These are phyloP conservation scores for Fusarium heterosporum DNA, from an alignment of 2,329 filamentous ascomycete genomes.

Conservation along the genomic window DNA sequence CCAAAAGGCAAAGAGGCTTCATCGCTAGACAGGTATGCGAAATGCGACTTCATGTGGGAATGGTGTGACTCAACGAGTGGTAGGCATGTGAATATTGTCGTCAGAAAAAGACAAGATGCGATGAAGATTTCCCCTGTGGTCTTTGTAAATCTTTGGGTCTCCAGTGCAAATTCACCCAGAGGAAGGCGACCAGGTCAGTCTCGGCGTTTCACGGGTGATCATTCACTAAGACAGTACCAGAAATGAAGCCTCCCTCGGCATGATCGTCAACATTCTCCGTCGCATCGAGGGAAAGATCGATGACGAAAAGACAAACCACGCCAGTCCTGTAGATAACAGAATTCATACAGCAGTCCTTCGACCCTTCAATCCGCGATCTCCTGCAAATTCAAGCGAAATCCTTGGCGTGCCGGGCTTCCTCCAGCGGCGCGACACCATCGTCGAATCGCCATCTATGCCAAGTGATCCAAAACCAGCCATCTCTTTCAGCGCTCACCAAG, in stretches of 20 bases:
- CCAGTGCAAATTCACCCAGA: constrained; percentile 23
- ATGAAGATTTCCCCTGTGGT: constrained; percentile 36
- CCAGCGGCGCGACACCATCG: constrained; percentile 8
- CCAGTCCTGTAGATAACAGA: not conserved
- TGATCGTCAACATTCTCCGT: constrained; percentile 40
- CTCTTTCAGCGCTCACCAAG: constrained; percentile 27
- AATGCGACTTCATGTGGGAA: not conserved
- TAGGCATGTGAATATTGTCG: constrained; percentile 40
- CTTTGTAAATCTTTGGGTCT: constrained; percentile 28
- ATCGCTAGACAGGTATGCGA: constrained; percentile 34
- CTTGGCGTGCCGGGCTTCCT: constrained; percentile 25
- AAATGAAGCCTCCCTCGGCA: constrained; percentile 34
- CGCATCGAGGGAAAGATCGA: constrained; percentile 39
- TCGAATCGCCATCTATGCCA: constrained; percentile 1
- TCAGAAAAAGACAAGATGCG: constrained; percentile 37
- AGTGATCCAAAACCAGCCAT: constrained; percentile 22
- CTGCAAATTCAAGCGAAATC: constrained; percentile 35
- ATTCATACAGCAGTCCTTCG: not conserved
- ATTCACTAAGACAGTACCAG: not conserved
- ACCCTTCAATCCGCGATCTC: constrained; percentile 18
- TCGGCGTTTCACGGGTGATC: rapidly evolving
- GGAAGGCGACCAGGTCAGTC: constrained; percentile 30
- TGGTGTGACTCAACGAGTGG: not conserved
- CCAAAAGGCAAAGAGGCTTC: constrained; percentile 30
- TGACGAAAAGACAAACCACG: constrained; percentile 3